A percentile compares a stretch with the other conserved stretches of the same genome.
Conservation (phyloP, 2,329 filamentous ascomycete species). For the Claviceps purpurea region DNA sequence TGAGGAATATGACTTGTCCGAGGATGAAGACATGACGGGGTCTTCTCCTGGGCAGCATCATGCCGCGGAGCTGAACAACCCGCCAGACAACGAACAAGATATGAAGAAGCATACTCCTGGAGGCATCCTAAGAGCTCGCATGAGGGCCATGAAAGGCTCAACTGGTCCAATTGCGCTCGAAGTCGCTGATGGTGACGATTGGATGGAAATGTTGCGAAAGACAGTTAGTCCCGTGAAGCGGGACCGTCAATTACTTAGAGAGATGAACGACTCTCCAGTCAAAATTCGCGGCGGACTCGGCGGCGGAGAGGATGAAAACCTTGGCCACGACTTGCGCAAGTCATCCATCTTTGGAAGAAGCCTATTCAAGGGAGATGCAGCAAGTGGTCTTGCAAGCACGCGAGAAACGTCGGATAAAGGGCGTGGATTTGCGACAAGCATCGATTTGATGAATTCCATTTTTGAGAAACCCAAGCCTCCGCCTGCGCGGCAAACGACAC, state of each 20-base stretch:
- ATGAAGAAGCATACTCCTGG: constrained; percentile 37
- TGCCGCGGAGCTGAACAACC: constrained; percentile 58
- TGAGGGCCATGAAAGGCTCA: constrained; percentile 49
- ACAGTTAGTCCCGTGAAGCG: constrained; percentile 92
- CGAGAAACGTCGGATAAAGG: constrained; percentile 30
- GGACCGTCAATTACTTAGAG: constrained; percentile 60
- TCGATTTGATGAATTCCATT: constrained; percentile 91
- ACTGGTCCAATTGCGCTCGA: constrained; percentile 45
- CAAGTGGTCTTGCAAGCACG: constrained; percentile 16
- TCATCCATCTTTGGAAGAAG: constrained; percentile 23
- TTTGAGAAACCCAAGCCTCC: constrained; percentile 62
- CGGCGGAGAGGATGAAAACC: constrained; percentile 20
- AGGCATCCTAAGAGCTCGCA: constrained; percentile 48
- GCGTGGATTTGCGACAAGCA: constrained; percentile 69
- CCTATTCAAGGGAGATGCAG: constrained; percentile 15
- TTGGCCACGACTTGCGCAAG: constrained; percentile 34
- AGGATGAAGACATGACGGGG: constrained; percentile 63
- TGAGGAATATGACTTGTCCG: constrained; percentile 63
- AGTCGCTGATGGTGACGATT: constrained; percentile 63
- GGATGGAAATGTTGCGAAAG: constrained; percentile 85
- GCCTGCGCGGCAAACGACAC: constrained; percentile 40
- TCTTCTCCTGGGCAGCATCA: constrained; percentile 61
- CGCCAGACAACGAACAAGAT: constrained; percentile 38
- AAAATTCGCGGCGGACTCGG: constrained; percentile 15
- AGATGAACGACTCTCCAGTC: constrained; percentile 41